Percentiles rank a stretch among this genome's conserved stretches.
phyloP scores from a whole-genome alignment of 768 basidiomycete genomes.

The Cystofilobasidium macerans region DNA sequence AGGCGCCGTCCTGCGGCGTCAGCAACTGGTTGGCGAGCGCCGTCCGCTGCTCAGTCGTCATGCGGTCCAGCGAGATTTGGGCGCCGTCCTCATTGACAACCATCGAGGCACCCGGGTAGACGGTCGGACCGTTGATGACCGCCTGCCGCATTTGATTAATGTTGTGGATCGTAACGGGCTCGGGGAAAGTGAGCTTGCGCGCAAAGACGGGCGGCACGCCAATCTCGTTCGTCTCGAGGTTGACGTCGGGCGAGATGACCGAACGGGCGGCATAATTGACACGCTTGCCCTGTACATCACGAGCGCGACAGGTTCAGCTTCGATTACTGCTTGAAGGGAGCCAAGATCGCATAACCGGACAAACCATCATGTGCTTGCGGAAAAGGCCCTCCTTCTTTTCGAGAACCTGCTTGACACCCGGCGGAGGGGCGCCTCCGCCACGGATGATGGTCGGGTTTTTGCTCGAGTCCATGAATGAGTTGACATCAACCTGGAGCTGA shows the following conservation, averaged over 20 bases:
- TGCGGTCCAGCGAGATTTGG: conserved; percentile 70
- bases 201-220: conserved; percentile 97
- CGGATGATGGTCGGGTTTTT: conserved; percentile 81
- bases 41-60: conserved; percentile 76
- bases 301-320: too few species aligned
- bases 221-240: conserved; percentile 97
- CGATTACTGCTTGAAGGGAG: too few species aligned
- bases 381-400: conserved; percentile 99
- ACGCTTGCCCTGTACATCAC: conserved; percentile 95
- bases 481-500: conserved; percentile 86
- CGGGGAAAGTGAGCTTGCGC: conserved; percentile 89
- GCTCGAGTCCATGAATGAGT: conserved; percentile 91
- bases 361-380: conserved; percentile 97
- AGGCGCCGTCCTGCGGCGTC: conserved; percentile 67
- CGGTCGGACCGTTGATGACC: conserved; percentile 79
- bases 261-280: conserved; percentile 99
- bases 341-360: conserved; percentile 28
- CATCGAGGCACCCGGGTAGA: conserved; percentile 84
- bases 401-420: conserved; percentile 87
- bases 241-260: conserved; percentile 98
- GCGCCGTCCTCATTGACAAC: conserved; percentile 93
- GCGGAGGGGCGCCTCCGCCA: conserved; percentile 78
- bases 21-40: conserved; percentile 91
- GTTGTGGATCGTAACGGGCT: conserved; percentile 87
- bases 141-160: conserved; percentile 74